Base-by-base conservation (phyloP, 2,329 filamentous ascomycete genomes). In the Dothistroma pini region DNA sequence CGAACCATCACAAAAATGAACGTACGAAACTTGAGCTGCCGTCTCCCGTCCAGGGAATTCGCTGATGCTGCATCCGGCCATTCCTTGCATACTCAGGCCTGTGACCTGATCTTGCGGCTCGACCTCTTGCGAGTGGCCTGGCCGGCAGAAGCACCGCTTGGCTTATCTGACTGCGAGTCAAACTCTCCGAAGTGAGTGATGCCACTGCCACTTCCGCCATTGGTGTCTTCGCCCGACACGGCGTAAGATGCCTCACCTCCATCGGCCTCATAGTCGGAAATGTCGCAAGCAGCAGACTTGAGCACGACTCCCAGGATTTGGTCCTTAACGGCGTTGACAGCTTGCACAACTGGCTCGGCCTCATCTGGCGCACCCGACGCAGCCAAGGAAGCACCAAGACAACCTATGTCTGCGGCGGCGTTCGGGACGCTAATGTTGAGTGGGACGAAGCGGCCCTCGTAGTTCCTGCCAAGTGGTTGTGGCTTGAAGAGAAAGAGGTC, bases 131-230 rank as follows among this genome's bases (percentile, higher is more conserved):
- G 34, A 38, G 34, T 38, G 14, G 54, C 3, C 57, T 57, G 41
- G 12, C 63, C 60, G 50, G 60, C 32, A 21, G 63, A 64, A 14
- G 57, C 22, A n/a, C 60, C 63, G 25, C 34, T 56, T 7, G 63
- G 63, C 63, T 62, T 58, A 49, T 49, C 57, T 21, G 60, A 54
- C 58, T 63, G 48, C 12, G 63, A 51, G 34, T 65, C 61, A 9
- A 41, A 65, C 55, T 65, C 60, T 8, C 63, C 63, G 14, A 57
- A 38, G 52, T 63, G 58, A 1, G 63, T 65, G 32, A 65, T 65
- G 14, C 63, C 63, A 56, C 61, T 63, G 16, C 63, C 63, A 44
- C 63, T 65, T 16, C 63, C 63, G 14, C 47, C 63, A 35, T 59
- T 54, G 29, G 47, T 44, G 25, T 65, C 53, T 56, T 65, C 63